These are phyloP conservation scores for Arthrinium puccinioides DNA, from an alignment of 2,329 filamentous ascomycete genomes.

Conservation along the genomic window DNA sequence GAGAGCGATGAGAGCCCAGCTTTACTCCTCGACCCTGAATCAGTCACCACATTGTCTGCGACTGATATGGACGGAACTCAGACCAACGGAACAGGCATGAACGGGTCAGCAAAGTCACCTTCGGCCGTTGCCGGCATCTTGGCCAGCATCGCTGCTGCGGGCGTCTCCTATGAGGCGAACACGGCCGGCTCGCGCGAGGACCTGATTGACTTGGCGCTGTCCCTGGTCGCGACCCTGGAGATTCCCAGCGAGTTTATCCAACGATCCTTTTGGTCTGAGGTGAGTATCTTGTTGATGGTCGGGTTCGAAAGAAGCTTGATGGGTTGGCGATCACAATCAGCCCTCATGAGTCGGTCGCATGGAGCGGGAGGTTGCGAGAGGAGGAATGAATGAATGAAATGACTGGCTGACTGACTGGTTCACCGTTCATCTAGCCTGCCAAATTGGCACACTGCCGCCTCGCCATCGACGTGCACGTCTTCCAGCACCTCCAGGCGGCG, in stretches of 20 bases:
- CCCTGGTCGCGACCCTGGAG: slow-evolving; percentile 4
- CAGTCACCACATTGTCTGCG: no score
- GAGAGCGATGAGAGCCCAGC: no score
- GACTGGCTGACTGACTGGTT: no score
- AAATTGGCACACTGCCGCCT: slow-evolving; percentile 2
- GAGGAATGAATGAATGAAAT: no score
- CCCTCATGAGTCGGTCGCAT: no score
- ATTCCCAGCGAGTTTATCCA: slow-evolving; percentile 8
- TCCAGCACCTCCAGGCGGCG: slow-evolving; percentile 5
- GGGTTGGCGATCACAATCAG: no score
- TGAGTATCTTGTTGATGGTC: no score
- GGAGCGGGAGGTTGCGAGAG: no score
- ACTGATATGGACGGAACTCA: no score
- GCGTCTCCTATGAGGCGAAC: background rate
- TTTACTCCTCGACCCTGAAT: no score
- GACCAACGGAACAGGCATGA: no score
- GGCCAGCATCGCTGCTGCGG: background rate
- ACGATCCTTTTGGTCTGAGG: slow-evolving; percentile 6
- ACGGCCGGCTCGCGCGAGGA: slow-evolving; percentile 1
- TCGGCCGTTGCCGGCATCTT: background rate
- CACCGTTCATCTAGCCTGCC: slow-evolving; percentile 3
- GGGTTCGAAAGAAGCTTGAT: no score
- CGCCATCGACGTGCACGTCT: slow-evolving; percentile 4
- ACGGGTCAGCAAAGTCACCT: background rate
- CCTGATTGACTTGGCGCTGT: slow-evolving; percentile 3